Conservation (phyloP, 257 asterid species). For the Capsicum rhomboideum region DNA sequence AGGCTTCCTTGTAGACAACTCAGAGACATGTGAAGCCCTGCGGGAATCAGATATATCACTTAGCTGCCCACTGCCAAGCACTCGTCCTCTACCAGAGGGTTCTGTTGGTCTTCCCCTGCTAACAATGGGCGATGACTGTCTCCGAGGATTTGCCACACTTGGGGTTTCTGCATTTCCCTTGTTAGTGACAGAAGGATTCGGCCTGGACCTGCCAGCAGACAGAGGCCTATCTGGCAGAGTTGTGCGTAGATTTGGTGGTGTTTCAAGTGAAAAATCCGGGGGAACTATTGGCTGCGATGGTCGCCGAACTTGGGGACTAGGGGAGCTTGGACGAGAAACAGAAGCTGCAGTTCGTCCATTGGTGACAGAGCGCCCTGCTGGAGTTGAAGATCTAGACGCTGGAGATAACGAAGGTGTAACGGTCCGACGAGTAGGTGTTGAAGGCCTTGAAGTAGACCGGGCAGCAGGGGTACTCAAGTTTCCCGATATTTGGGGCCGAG, state of each 20-base stretch:
- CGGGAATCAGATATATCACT: constrained; percentile 47
- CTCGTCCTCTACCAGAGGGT: constrained; percentile 55
- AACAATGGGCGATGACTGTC: constrained; percentile 75
- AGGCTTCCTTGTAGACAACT: constrained; percentile 56
- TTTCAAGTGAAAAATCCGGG: constrained; percentile 79
- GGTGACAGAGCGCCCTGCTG: constrained; percentile 48
- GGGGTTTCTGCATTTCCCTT: constrained; percentile 52
- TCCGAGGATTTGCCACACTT: constrained; percentile 33
- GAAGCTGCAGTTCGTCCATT: constrained; percentile 51
- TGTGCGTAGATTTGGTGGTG: constrained; percentile 94
- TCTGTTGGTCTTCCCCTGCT: constrained; percentile 75
- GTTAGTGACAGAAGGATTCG: constrained; percentile 42
- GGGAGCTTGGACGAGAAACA: constrained; percentile 93
- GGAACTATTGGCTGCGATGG: constrained; percentile 65
- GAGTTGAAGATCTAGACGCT: constrained; percentile 46
- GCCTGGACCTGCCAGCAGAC: constrained; percentile 96
- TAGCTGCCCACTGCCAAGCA: constrained; percentile 44
- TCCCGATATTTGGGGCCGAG: constrained; percentile 68
- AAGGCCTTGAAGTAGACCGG: constrained; percentile 78
- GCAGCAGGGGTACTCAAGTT: constrained; percentile 41
- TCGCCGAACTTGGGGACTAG: constrained; percentile 68
- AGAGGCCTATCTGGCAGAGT: constrained; percentile 85
- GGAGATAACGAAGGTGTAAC: constrained; percentile 50
- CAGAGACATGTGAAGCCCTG: constrained; percentile 33
- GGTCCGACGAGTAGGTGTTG: constrained; percentile 88